Evolutionary conservation across 148 eudicot genomes (phyloP).

Genomic region (Beta vulgaris): DNA sequence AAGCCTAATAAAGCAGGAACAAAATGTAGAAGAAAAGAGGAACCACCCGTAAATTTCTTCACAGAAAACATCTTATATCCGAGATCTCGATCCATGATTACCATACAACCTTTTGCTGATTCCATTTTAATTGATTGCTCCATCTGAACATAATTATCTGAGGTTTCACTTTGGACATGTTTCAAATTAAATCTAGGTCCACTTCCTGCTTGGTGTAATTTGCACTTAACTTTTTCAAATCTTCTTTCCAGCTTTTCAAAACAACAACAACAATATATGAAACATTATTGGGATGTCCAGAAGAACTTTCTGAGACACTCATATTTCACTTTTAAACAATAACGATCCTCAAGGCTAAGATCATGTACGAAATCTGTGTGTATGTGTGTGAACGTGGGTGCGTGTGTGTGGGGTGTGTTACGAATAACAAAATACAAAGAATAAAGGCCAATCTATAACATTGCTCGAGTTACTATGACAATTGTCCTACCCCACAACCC

Average conservation of each 20-base stretch:
- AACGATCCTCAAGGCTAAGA: neutral
- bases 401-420: no score
- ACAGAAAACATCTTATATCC: no score
- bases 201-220: neutral
- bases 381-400: no score
- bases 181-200: neutral
- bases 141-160: neutral
- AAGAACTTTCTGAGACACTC: neutral
- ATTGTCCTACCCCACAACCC: neutral
- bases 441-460: neutral
- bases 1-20: neutral
- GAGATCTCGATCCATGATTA: no score
- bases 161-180: neutral
- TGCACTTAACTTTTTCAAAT: neutral
- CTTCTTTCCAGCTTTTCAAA: neutral
- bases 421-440: no score
- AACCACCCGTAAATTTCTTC: no score
- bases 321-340: neutral
- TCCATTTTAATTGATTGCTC: neutral
- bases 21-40: neutral
- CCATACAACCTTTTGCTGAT: neutral
- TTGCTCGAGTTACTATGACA: no score
- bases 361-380: no score
- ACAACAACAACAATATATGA: neutral
- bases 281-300: neutral